Evolutionary conservation across 345 rosid genomes (phyloP).

Genomic region (Hibiscus trionum): DNA sequence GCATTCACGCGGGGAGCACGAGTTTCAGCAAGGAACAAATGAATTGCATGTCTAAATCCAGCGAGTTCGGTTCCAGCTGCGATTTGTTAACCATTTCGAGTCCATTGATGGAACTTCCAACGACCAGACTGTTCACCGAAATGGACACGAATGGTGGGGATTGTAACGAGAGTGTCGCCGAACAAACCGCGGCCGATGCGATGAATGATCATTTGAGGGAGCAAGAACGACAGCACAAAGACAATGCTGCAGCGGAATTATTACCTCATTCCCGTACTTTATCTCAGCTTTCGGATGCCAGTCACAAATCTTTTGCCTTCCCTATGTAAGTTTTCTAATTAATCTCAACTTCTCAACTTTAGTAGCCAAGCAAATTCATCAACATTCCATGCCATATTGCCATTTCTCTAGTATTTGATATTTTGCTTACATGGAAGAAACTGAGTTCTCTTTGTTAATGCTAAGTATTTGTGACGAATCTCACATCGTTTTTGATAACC

Average conservation of each 20-base stretch:
- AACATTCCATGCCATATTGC: neutral
- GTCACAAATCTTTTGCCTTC: slow-evolving; percentile 70
- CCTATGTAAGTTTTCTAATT: slow-evolving; percentile 49
- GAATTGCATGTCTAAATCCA: slow-evolving; percentile 38
- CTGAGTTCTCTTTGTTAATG: no score
- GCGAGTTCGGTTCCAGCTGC: slow-evolving; percentile 27
- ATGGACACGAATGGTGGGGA: slow-evolving; percentile 12
- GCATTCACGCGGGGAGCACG: slow-evolving; percentile 62
- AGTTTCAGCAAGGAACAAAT: slow-evolving; percentile 49
- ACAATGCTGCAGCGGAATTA: neutral
- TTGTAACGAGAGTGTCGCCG: slow-evolving; percentile 26
- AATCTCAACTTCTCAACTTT: neutral
- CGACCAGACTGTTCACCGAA: slow-evolving; percentile 22
- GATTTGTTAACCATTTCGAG: slow-evolving; percentile 16
- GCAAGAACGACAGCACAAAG: slow-evolving; percentile 7
- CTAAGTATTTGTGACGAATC: no score
- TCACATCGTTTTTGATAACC: no score
- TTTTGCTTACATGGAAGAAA: neutral
- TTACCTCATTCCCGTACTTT: slow-evolving; percentile 9
- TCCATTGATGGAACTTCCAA: slow-evolving; percentile 20
- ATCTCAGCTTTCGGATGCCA: slow-evolving; percentile 42
- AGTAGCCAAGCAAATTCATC: neutral
- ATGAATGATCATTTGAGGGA: slow-evolving; percentile 48
- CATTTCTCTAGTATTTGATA: neutral
- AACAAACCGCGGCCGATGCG: slow-evolving; percentile 52